A percentile compares a stretch with the other conserved stretches of the same genome.
Conservation (phyloP, 768 basidiomycete species). For the Leccinum broughii region DNA sequence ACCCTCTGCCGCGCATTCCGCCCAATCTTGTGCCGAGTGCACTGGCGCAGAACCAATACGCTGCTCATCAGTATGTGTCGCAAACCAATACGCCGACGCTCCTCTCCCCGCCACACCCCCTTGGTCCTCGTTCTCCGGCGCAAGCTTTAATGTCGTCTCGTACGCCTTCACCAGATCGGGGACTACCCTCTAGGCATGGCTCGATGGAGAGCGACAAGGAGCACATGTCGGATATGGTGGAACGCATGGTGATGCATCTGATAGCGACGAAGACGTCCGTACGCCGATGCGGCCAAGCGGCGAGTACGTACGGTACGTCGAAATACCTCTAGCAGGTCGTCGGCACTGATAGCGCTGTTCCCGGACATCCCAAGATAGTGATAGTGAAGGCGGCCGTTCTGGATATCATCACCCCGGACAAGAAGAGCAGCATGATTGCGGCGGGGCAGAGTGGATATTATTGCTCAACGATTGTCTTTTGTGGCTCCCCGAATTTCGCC, state of each 20-base stretch:
- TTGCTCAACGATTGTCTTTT: too few relatives aligned
- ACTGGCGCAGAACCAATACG: constrained; percentile 13
- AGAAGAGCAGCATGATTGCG: too few relatives aligned
- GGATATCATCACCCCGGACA: too few relatives aligned
- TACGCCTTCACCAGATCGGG: constrained; percentile 68
- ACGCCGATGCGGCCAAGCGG: constrained; percentile 64
- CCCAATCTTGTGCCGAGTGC: constrained; percentile 26
- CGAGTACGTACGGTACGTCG: constrained; percentile 49
- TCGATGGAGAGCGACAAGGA: constrained; percentile 28
- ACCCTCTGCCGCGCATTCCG: constrained; percentile 42
- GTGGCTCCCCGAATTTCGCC: too few relatives aligned
- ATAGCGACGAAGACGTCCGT: constrained; percentile 33
- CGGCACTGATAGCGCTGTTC: neutral
- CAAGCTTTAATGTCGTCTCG: constrained; percentile 51
- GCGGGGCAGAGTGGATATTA: too few relatives aligned
- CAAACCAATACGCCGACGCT: constrained; percentile 34
- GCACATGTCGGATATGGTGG: constrained; percentile 27
- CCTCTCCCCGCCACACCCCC: constrained; percentile 69
- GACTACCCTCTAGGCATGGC: constrained; percentile 20
- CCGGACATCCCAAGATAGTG: too few relatives aligned
- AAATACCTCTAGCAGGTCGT: neutral
- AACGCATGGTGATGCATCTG: constrained; percentile 13
- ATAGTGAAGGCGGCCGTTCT: too few relatives aligned
- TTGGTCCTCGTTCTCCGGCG: constrained; percentile 69
- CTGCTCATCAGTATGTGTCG: constrained; percentile 24